Evolutionary conservation across 257 asterid species (phyloP).

Genomic region (Misopates orontium): DNA sequence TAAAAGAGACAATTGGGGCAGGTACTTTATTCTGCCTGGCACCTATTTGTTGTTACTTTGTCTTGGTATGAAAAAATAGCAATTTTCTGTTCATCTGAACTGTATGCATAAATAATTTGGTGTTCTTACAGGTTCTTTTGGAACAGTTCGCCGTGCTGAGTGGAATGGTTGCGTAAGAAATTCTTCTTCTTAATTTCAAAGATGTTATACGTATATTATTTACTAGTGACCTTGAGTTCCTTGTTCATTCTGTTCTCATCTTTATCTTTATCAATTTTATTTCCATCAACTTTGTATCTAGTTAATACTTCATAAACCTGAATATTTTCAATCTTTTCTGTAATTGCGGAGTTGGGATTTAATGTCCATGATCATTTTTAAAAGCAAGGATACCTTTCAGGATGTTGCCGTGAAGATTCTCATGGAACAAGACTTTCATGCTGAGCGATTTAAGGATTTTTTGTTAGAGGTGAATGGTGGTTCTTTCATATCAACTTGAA

Average conservation of each 20-base stretch:
- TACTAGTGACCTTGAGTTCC: conserved; percentile 20
- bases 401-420: conserved; percentile 98
- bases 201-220: conserved; percentile 22
- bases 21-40: conserved; percentile 50
- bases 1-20: conserved; percentile 89
- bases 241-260: conserved; percentile 2
- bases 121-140: conserved; percentile 82
- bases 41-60: conserved; percentile 2
- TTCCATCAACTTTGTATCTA: not conserved
- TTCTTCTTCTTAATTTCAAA: conserved; percentile 25
- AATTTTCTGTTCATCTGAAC: conserved; percentile 8
- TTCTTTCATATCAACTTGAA: conserved; percentile 24
- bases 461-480: conserved; percentile 60
- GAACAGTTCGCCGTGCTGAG: conserved; percentile 96
- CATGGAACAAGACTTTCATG: conserved; percentile 89
- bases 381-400: conserved; percentile 44
- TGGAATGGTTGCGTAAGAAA: conserved; percentile 96
- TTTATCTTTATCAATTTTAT: not conserved
- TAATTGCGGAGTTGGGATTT: conserved; percentile 12
- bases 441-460: conserved; percentile 71
- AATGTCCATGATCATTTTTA: conserved; percentile 24
- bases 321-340: conserved; percentile 9
- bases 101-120: conserved; percentile 23
- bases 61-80: conserved; percentile 5
- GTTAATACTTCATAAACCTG: not conserved